Conservation (phyloP, 2,329 filamentous ascomycete genomes). For the Aspergillus tamarii region DNA sequence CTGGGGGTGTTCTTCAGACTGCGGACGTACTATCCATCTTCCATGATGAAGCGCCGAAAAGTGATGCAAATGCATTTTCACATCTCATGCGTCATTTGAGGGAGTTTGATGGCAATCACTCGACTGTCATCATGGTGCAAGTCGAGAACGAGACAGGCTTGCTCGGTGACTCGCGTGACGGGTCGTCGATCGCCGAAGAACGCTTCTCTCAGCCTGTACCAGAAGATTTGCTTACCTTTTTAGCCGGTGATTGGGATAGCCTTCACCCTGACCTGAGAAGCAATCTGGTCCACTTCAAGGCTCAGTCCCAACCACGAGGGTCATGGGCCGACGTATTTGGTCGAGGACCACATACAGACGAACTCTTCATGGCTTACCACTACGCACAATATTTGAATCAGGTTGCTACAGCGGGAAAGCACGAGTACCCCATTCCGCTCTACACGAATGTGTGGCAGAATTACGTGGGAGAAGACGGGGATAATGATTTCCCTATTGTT, state of each 20-base stretch:
- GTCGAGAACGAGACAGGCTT: constrained; percentile 61
- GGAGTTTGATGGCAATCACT: constrained; percentile 50
- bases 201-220: constrained; percentile 46
- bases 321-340: constrained; percentile 49
- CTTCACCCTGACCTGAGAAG: constrained; percentile 27
- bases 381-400: constrained; percentile 47
- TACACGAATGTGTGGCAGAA: constrained; percentile 55
- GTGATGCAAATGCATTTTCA: constrained; percentile 46
- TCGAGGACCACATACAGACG: constrained; percentile 40
- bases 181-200: constrained; percentile 45
- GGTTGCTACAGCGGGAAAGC: constrained; percentile 47
- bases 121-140: constrained; percentile 60
- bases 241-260: constrained; percentile 14
- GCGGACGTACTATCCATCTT: constrained; percentile 44
- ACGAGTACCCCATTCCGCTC: constrained; percentile 46
- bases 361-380: constrained; percentile 55
- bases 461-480: constrained; percentile 37
- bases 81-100: constrained; percentile 45
- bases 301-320: constrained; percentile 18
- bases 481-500: constrained; percentile 40
- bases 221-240: constrained; percentile 37
- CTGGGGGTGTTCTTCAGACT: constrained; percentile 27
- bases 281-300: constrained; percentile 32
- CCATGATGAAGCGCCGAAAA: constrained; percentile 36
- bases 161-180: constrained; percentile 56